Evolutionary conservation across 495 filamentous ascomycete genomes (phyloP).

Genomic region (Penicillium tannophilum): DNA sequence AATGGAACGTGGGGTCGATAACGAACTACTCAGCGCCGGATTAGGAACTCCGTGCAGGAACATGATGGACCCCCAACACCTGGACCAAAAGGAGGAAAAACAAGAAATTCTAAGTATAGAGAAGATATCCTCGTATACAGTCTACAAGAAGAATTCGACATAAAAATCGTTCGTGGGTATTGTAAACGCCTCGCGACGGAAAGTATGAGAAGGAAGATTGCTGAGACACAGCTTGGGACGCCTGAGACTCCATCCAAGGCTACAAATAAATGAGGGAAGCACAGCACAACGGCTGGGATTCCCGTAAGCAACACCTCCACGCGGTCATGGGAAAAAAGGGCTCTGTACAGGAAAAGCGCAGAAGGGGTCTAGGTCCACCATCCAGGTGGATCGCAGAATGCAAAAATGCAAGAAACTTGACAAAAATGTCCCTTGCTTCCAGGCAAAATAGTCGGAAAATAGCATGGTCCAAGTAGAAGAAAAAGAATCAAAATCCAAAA

Average conservation of each 20-base stretch:
- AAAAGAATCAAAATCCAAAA: not conserved
- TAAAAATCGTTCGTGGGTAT: constrained; percentile 34
- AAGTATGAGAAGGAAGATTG: constrained; percentile 26
- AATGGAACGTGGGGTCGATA: not conserved
- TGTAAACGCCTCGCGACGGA: constrained; percentile 29
- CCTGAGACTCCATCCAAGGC: constrained; percentile 30
- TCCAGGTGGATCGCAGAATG: constrained; percentile 19
- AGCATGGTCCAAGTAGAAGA: not conserved
- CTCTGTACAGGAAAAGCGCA: constrained; percentile 20
- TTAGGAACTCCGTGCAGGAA: not conserved
- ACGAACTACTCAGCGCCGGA: not conserved
- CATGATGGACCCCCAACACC: not conserved
- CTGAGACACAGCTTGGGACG: constrained; percentile 53
- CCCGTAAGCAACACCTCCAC: constrained; percentile 1
- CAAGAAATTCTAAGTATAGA: too few relatives aligned
- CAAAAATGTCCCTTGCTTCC: not conserved
- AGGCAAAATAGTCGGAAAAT: constrained; percentile 7
- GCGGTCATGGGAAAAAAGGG: constrained; percentile 5
- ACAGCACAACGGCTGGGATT: constrained; percentile 8
- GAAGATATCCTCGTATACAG: not conserved
- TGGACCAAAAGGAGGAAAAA: not conserved
- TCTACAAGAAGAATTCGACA: not conserved
- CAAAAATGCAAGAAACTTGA: constrained; percentile 15
- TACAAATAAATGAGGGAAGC: constrained; percentile 11
- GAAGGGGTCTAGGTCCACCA: constrained; percentile 13